Conservation (phyloP, 805 yeast species). For the Jamesozyma spencerorum region DNA sequence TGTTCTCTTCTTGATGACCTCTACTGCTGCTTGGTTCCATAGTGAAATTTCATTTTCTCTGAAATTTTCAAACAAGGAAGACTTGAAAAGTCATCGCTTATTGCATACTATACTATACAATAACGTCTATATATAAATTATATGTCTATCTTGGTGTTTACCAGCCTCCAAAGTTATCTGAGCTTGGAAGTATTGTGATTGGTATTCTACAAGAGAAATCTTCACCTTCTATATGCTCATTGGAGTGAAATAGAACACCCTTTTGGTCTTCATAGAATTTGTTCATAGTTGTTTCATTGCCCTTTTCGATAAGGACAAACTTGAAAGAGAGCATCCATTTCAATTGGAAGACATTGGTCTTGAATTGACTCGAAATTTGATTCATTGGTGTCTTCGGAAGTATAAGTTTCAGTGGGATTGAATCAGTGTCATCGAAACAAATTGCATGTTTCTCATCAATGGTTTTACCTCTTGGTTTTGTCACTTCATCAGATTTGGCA, state of each 20-base stretch:
- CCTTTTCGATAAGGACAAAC: slow-evolving; percentile 27
- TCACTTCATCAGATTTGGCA: background rate
- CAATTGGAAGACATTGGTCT: slow-evolving; percentile 32
- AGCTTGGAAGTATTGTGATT: slow-evolving; percentile 36
- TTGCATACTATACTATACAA: no score
- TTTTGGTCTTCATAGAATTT: slow-evolving; percentile 31
- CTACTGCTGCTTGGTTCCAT: no score
- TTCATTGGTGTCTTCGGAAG: slow-evolving; percentile 30
- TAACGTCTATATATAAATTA: no score
- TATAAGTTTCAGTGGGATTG: slow-evolving; percentile 24
- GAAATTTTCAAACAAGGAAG: no score
- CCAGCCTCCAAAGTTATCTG: slow-evolving; percentile 42
- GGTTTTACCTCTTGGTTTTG: slow-evolving; percentile 14
- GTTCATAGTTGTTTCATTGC: slow-evolving; percentile 8
- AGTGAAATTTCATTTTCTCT: no score
- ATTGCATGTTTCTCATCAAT: slow-evolving; percentile 28
- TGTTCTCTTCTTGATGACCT: no score
- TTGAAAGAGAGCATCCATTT: slow-evolving; percentile 33
- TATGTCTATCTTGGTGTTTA: no score
- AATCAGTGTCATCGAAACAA: slow-evolving; percentile 22
- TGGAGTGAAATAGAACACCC: slow-evolving; percentile 30
- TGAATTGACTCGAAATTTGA: slow-evolving; percentile 33
- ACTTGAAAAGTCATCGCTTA: no score
- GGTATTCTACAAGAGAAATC: slow-evolving; percentile 40
- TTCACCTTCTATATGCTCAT: slow-evolving; percentile 30